Evolutionary conservation across 768 basidiomycete genomes (phyloP), one percentile per base, ranked within the genome.

Genomic region (Kwoniella sp.): DNA sequence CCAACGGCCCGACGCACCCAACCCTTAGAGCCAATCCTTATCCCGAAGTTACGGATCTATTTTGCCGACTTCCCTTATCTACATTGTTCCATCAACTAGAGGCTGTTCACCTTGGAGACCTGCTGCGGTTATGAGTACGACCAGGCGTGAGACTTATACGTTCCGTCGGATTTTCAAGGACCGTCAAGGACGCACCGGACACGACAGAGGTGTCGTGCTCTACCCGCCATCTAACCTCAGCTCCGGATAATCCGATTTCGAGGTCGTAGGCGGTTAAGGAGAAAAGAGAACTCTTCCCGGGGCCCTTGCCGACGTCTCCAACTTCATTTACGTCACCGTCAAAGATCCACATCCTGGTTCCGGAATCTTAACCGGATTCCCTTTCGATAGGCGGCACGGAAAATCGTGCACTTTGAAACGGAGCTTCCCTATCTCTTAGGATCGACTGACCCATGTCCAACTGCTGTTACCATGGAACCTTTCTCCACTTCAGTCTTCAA

Each of bases 401-500:
- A 73, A 86, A 87, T 85, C 84, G 83, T 69, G 75, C 84, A 82
- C 86, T 86, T 87, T 87, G 82, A 87, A 87, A 87, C 86, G 85
- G 87, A 86, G 85, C 85, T 87, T 85, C 85, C 86, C 86, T 87
- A 86, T 86, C 84, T 86, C 86, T 87, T 87, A 87, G 86, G 87
- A 88, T 87, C 87, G 87, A 88, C 87, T 89, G 84, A 88, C 87
- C 87, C 87, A 86, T 88, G 87, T 88, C 86, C 88, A 88, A 88
- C 87, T 87, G 86, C 87, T 88, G 87, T 88, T 88, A 87, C 86
- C 88, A 88, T 86, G 87, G 87, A 88, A 88, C 88, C 87, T 87
- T 88, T 89, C 87, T 87, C 88, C 88, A 88, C 88, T 88, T 88
- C 88, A 88, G 88, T 88, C 88, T 86, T 87, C 87, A 86, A 88